Conservation (phyloP, 129 eudicot species). For the Pseudognaphalium luteoalbum region DNA sequence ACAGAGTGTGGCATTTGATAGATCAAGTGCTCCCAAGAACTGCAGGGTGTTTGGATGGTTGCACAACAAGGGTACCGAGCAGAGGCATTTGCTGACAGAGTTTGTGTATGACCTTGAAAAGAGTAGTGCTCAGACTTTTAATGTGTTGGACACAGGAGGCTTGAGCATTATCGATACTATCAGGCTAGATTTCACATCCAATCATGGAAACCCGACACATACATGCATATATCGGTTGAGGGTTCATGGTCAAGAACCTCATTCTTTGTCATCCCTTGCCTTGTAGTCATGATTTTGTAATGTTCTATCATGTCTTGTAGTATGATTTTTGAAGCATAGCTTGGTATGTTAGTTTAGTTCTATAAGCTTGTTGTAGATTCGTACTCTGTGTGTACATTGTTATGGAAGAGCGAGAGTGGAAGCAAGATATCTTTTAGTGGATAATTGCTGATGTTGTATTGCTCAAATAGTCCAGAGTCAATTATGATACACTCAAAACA, state of each 20-base stretch:
- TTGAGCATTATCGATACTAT: constrained; percentile 46
- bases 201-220: constrained; percentile 59
- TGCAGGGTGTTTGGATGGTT: constrained; percentile 70
- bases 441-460: not conserved
- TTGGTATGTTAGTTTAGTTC: not conserved
- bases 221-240: constrained; percentile 74
- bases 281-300: not conserved
- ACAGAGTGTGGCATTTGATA: constrained; percentile 76
- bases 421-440: not conserved
- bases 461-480: not conserved
- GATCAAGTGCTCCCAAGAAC: constrained; percentile 76
- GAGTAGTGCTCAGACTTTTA: constrained; percentile 67
- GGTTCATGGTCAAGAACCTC: constrained; percentile 67
- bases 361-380: not conserved
- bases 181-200: constrained; percentile 59
- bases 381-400: not conserved
- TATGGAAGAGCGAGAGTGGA: not conserved
- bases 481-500: not conserved
- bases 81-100: constrained; percentile 51
- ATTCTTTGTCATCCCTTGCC: constrained; percentile 33
- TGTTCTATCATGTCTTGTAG: not conserved
- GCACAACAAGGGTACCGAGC: constrained; percentile 26
- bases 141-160: constrained; percentile 33
- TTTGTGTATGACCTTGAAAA: constrained; percentile 68
- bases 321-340: not conserved